phyloP scores from a whole-genome alignment of 805 yeast genomes.

The Millerozyma miso region DNA sequence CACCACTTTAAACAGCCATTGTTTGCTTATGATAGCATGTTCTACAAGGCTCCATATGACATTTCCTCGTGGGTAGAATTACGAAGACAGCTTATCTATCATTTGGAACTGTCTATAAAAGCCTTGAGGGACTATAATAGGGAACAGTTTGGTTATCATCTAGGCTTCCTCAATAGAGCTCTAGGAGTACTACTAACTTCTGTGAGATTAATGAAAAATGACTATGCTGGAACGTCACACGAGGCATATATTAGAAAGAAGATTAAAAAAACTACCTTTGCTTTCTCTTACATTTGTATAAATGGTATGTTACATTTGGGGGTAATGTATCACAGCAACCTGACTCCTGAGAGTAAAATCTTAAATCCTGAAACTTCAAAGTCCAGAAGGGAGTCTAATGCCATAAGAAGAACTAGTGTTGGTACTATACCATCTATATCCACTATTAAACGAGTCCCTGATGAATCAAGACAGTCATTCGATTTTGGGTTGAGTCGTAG shows the following conservation, averaged over 20 bases:
- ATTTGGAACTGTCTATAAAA: conserved; percentile 46
- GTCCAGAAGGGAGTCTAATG: conserved; percentile 3
- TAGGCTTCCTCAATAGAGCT: conserved; percentile 50
- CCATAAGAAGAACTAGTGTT: conserved; percentile 3
- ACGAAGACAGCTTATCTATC: conserved; percentile 42
- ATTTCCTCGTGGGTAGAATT: conserved; percentile 57
- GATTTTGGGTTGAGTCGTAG: neutral
- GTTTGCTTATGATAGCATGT: conserved; percentile 38
- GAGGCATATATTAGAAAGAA: conserved; percentile 45
- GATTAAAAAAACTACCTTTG: conserved; percentile 48
- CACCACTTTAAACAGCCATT: conserved; percentile 42
- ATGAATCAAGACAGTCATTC: neutral
- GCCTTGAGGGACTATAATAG: conserved; percentile 50
- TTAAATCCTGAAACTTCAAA: conserved; percentile 29
- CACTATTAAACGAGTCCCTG: conserved; percentile 10
- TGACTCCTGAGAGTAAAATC: conserved; percentile 20
- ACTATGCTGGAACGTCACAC: conserved; percentile 43
- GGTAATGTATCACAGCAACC: conserved; percentile 30
- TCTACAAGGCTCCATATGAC: conserved; percentile 59
- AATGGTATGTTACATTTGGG: conserved; percentile 60
- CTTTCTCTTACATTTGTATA: conserved; percentile 60
- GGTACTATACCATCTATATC: conserved; percentile 12
- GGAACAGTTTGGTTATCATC: conserved; percentile 49
- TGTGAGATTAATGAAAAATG: conserved; percentile 50
- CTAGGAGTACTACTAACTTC: conserved; percentile 51